Conservation (phyloP, 331 rosid genomes). For the Quercus tomentella region DNA sequence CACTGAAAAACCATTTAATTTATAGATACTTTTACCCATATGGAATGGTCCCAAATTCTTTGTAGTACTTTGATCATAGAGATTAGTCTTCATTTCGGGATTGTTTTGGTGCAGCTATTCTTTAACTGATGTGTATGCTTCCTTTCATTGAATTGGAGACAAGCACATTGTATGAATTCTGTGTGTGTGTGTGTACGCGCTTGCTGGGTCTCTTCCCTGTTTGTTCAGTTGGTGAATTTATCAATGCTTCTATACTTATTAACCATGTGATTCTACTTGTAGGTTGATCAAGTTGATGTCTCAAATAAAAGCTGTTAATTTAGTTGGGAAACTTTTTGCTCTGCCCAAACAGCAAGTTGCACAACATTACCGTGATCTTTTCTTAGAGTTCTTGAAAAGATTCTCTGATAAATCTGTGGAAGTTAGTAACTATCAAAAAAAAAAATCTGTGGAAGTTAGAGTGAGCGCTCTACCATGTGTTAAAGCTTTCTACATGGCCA, state of each 20-base stretch:
- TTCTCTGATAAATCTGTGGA: conserved; percentile 87
- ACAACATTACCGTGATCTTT: conserved; percentile 58
- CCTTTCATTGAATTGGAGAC: conserved; percentile 1
- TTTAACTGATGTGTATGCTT: not conserved
- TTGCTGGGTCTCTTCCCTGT: not conserved
- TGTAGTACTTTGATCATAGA: not conserved
- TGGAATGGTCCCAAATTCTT: not conserved
- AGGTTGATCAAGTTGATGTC: conserved; percentile 95
- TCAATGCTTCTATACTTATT: no score
- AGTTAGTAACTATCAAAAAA: no score
- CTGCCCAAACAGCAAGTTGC: conserved; percentile 63
- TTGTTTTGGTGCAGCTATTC: not conserved
- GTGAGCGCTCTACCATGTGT: conserved; percentile 75
- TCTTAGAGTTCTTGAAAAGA: conserved; percentile 74
- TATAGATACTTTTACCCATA: not conserved
- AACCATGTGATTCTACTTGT: no score
- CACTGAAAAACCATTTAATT: not conserved
- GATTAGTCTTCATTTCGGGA: not conserved
- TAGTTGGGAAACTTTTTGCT: conserved; percentile 77
- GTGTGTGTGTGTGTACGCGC: not conserved
- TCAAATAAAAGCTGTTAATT: conserved; percentile 86
- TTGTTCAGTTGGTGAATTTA: not conserved
- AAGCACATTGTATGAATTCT: conserved; percentile 26
- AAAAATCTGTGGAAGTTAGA: no score
- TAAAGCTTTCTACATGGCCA: conserved; percentile 50